Conservation (phyloP, 2,329 filamentous ascomycete genomes). For the Teratosphaeria zuluensis region DNA sequence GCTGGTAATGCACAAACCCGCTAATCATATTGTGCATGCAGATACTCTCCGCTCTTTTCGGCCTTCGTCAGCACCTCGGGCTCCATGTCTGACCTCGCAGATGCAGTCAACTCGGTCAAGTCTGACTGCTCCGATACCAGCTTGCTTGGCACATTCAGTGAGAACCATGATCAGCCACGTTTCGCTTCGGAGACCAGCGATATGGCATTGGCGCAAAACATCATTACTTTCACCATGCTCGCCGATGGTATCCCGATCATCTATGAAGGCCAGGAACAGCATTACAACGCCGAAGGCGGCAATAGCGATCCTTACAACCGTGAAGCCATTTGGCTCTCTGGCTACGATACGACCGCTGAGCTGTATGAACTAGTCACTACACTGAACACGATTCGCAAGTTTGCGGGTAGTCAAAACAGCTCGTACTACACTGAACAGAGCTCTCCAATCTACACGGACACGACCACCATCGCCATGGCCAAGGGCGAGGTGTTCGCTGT, state of each 20-base stretch:
- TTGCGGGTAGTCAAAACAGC: conserved; percentile 30
- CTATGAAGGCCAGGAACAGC: conserved; percentile 58
- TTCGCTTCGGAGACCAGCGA: conserved; percentile 43
- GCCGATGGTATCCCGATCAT: conserved; percentile 53
- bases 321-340: conserved; percentile 33
- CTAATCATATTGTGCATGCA: conserved; percentile 5
- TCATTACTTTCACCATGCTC: conserved; percentile 52
- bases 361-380: conserved; percentile 34
- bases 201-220: conserved; percentile 49
- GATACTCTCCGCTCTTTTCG: conserved; percentile 28
- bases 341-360: conserved; percentile 30
- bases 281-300: conserved; percentile 33
- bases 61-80: conserved; percentile 30
- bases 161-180: conserved; percentile 31
- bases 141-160: conserved; percentile 31
- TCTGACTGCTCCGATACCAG: conserved; percentile 28
- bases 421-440: conserved; percentile 33
- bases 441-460: conserved; percentile 31
- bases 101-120: conserved; percentile 24
- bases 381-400: conserved; percentile 43
- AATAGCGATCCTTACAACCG: conserved; percentile 29
- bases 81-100: conserved; percentile 29
- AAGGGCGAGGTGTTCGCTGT: conserved; percentile 38
- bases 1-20: conserved; percentile 15
- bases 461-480: conserved; percentile 35